phyloP scores from a whole-genome alignment of 495 filamentous ascomycete species.

The Aspergillus asperescens region DNA sequence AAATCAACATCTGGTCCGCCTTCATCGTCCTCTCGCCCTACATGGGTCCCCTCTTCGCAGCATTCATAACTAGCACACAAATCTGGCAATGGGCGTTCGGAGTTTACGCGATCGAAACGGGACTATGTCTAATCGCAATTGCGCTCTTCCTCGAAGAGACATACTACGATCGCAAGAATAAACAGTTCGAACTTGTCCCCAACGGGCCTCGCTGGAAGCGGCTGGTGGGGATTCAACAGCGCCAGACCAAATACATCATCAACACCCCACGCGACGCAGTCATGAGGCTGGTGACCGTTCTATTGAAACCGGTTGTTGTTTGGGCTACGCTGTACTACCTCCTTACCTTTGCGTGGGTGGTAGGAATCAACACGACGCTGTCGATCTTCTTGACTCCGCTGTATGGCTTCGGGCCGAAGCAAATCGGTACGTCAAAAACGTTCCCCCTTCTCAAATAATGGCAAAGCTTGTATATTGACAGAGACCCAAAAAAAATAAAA shows the following conservation, averaged over 20 bases:
- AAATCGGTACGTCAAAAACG: slow-evolving; percentile 42
- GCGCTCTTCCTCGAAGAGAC: slow-evolving; percentile 54
- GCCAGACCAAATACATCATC: slow-evolving; percentile 21
- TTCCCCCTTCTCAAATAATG: not conserved
- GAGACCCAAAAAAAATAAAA: too few species aligned
- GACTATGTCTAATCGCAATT: slow-evolving; percentile 42
- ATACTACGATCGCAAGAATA: slow-evolving; percentile 47
- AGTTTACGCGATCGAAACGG: slow-evolving; percentile 48
- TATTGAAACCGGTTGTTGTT: slow-evolving; percentile 49
- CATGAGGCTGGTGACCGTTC: slow-evolving; percentile 40
- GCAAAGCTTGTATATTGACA: not conserved
- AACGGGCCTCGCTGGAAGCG: slow-evolving; percentile 38
- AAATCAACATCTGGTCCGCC: slow-evolving; percentile 58
- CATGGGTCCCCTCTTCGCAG: slow-evolving; percentile 53
- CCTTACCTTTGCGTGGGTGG: slow-evolving; percentile 56
- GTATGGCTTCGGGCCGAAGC: slow-evolving; percentile 50
- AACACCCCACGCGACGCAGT: slow-evolving; percentile 44
- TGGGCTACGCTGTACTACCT: slow-evolving; percentile 50
- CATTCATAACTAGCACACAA: slow-evolving; percentile 50
- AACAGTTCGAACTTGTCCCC: slow-evolving; percentile 30
- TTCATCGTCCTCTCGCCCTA: slow-evolving; percentile 54
- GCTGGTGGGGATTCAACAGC: slow-evolving; percentile 46
- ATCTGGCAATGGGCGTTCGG: slow-evolving; percentile 52
- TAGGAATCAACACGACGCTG: slow-evolving; percentile 59
- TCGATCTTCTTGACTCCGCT: slow-evolving; percentile 48